A percentile compares a stretch with the other conserved stretches of the same genome.
phyloP scores from a whole-genome alignment of 179 eudicot species.

The Drosera spatulata region DNA sequence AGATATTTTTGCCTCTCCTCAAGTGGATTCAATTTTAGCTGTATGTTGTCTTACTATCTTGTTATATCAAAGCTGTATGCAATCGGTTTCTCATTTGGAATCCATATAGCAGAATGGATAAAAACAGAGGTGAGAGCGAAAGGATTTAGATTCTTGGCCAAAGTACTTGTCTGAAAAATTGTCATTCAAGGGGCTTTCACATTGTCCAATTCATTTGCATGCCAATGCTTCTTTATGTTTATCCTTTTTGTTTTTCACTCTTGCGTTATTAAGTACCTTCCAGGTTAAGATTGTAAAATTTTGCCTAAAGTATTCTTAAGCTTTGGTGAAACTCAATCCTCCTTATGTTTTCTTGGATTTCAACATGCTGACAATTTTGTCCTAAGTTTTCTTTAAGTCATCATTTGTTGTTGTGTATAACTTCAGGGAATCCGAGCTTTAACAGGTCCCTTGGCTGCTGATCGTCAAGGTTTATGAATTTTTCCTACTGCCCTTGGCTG shows the following conservation, averaged over 20 bases:
- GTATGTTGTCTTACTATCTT: constrained; percentile 28
- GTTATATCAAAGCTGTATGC: constrained; percentile 1
- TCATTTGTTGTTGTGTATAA: constrained; percentile 6
- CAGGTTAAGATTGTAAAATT: too few relatives aligned
- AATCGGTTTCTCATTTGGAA: not conserved
- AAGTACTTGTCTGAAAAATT: too few relatives aligned
- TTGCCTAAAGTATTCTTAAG: too few relatives aligned
- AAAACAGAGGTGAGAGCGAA: too few relatives aligned
- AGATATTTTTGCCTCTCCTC: constrained; percentile 96
- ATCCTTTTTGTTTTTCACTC: too few relatives aligned
- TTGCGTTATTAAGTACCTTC: too few relatives aligned
- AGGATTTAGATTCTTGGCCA: too few relatives aligned
- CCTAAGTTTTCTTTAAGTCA: not conserved
- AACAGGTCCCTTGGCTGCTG: constrained; percentile 81
- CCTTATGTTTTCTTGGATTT: not conserved
- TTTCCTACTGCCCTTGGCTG: constrained; percentile 1
- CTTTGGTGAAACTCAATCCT: not conserved
- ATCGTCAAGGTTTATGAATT: constrained; percentile 64
- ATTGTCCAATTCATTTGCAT: too few relatives aligned
- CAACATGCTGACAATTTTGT: not conserved
- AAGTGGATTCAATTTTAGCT: constrained; percentile 78
- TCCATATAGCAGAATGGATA: too few relatives aligned
- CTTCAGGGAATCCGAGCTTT: constrained; percentile 92
- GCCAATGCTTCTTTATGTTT: too few relatives aligned
- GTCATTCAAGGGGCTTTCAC: too few relatives aligned